Base-by-base conservation (phyloP, 2,329 filamentous ascomycete genomes). In the Alternaria alternata region DNA sequence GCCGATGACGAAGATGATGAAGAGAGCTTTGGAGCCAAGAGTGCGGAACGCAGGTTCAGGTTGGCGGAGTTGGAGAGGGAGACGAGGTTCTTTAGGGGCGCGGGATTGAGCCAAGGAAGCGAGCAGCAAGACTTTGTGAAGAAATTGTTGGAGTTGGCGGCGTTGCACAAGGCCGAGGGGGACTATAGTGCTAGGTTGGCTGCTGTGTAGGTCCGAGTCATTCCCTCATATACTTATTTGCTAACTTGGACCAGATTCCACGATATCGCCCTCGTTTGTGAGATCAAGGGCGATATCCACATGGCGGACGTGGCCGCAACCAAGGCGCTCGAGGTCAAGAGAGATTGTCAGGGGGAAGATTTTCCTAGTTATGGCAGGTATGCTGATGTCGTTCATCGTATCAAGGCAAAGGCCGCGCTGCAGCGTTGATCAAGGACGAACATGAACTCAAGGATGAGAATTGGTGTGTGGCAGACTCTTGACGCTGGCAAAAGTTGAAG, bases 31-130 rank as follows among this genome's bases (percentile, higher is more conserved):
- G 76, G 74, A 16, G 54, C 65, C 14, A 54, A 71, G 63, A 76
- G 77, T 51, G 66, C 65, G 0, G 69, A 73, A 47, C 72, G 79
- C 32, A 62, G 72, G 9, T 72, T 74, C 44, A 57, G 75, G 6
- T 57, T 80, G n/a, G 62, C 61, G 24, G 72, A 77, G 51, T 59
- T 81, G 20, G 72, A 80, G 20, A 49, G 63, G n/a, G 75, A 75
- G 64, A 71, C 71, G 3, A 54, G 57, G 7, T 22, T 54, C 4
- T 44, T 71, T 12, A 52, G 75, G 5, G 68, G 70, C 2, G 16
- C 28, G 0, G 51, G 54, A 3, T 46, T 76, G 8, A 52, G 49
- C 0, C 30, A 65, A 20, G 71, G 69, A 3, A 64, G 61, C 1
- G 54, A 53, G 38, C 48, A 65, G 44, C 51, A 57, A 3, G 57